Conservation (phyloP, 257 asterid genomes). For the Anisodus acutangulus region DNA sequence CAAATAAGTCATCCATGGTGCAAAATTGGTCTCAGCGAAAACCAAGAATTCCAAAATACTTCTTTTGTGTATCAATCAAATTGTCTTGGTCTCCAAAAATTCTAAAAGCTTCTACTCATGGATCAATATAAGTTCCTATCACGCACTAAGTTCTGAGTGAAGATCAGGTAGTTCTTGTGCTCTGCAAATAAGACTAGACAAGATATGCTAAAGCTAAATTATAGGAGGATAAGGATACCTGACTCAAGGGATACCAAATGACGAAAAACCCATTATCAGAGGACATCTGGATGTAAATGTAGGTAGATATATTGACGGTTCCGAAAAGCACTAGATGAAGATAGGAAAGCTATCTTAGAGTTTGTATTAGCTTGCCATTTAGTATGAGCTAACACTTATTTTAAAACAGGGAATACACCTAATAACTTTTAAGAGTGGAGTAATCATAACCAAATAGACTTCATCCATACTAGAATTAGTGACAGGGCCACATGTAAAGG, state of each 20-base stretch:
- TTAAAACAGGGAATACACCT: background rate
- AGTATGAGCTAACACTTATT: background rate
- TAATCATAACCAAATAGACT: slow-evolving; percentile 11
- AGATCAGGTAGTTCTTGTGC: background rate
- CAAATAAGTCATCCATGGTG: slow-evolving; percentile 4
- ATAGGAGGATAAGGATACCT: background rate
- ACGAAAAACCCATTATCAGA: background rate
- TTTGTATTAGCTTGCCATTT: background rate
- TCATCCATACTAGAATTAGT: background rate
- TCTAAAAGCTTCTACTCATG: background rate
- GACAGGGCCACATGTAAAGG: background rate
- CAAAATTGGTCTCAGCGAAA: background rate
- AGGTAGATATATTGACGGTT: background rate
- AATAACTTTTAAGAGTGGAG: background rate
- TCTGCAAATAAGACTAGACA: background rate
- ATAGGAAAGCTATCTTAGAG: background rate
- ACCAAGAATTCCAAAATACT: background rate
- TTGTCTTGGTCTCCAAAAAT: background rate
- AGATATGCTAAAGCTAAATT: background rate
- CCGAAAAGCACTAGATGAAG: background rate
- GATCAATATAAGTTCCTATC: background rate
- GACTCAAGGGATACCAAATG: background rate
- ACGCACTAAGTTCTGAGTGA: background rate
- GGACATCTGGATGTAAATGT: background rate
- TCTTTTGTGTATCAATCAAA: background rate